Conservation (phyloP, 768 basidiomycete species). For the Chiua virens region DNA sequence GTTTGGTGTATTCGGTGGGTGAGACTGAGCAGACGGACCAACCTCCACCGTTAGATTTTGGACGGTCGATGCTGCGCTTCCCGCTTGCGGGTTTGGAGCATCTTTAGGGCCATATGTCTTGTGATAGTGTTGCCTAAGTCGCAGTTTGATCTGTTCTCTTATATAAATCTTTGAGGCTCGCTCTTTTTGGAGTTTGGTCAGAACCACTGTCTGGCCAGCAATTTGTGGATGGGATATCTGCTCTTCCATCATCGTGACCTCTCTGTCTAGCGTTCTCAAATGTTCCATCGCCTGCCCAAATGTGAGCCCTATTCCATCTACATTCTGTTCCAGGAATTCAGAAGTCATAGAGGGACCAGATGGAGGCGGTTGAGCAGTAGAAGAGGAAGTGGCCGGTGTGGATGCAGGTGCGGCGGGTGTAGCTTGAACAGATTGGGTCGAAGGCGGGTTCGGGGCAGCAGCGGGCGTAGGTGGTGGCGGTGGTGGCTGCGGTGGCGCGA, state of each 20-base stretch:
- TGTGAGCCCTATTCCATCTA: slow-evolving; percentile 7
- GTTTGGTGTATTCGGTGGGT: slow-evolving; percentile 1
- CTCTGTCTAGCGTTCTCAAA: slow-evolving; percentile 16
- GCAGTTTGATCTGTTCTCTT: slow-evolving; percentile 10
- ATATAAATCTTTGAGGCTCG: background rate
- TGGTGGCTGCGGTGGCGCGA: slow-evolving; percentile 7
- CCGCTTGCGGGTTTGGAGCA: slow-evolving; percentile 2
- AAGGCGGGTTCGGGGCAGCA: slow-evolving; percentile 4
- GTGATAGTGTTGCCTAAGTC: slow-evolving; percentile 17
- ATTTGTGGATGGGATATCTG: slow-evolving; percentile 14
- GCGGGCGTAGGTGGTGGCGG: slow-evolving; percentile 3
- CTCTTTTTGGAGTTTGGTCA: slow-evolving; percentile 14
- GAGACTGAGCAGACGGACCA: slow-evolving; percentile 13
- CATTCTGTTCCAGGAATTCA: slow-evolving; percentile 17
- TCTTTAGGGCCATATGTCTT: slow-evolving; percentile 13
- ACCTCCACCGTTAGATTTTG: slow-evolving; percentile 8
- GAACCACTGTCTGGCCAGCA: slow-evolving; percentile 16
- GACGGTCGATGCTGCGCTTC: background rate
- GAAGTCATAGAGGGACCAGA: slow-evolving; percentile 8
- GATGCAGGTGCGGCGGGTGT: slow-evolving; percentile 2
- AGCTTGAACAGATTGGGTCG: slow-evolving; percentile 9
- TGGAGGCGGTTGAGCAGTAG: slow-evolving; percentile 4
- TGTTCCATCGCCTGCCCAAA: slow-evolving; percentile 26
- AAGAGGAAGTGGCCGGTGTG: slow-evolving; percentile 7
- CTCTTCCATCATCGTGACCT: slow-evolving; percentile 13